Evolutionary conservation across 2,329 filamentous ascomycete genomes (phyloP), one percentile per base, ranked within the genome.

Genomic region (Aschersonia sp.): DNA sequence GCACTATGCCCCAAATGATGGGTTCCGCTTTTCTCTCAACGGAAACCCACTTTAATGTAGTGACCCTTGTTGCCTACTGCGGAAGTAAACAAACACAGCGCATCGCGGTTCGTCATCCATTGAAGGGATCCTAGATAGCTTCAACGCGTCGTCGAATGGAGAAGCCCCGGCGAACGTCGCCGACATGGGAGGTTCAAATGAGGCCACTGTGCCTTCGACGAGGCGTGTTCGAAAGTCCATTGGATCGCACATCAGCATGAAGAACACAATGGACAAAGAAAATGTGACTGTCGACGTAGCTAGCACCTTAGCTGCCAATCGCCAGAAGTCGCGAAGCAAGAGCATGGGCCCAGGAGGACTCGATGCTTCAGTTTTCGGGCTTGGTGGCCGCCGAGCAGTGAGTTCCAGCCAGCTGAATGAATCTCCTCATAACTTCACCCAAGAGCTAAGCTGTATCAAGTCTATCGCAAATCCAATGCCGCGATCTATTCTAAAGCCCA

Each of bases 291-390:
- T 81, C 42, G 81, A 87, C 55, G 63, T 84, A 49, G 74, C 71
- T 51, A 72, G 75, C 53, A 66, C 69, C 49, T 59, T 72, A 54
- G 71, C 69, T 32, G 70, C 69, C 50, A 72, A 64, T 58, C 70
- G 74, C 52, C 76, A 75, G 68, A 90, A 88, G 67, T 85, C 83
- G 50, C 81, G 92, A 54, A 96, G 90, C 67, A 97, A 96, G 71
- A 97, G 90, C 67, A 82, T 98, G 55, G 92, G 92, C 2, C 90
- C 92, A 12, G 92, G 90, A 46, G 88, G 89, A 30, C 67, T 95
- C 43, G 88, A 94, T 70, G 82, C 83, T 49, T 72, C 94, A 48
- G 88, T 84, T 63, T 76, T 83, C 58, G 77, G 76, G 43, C 78
- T 73, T 58, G 86, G 85, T 35, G 94, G 94, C 62, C 73, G 85